These are phyloP conservation scores for Tricholoma hemisulphureum DNA, from an alignment of 768 basidiomycete species.

Conservation along the genomic window DNA sequence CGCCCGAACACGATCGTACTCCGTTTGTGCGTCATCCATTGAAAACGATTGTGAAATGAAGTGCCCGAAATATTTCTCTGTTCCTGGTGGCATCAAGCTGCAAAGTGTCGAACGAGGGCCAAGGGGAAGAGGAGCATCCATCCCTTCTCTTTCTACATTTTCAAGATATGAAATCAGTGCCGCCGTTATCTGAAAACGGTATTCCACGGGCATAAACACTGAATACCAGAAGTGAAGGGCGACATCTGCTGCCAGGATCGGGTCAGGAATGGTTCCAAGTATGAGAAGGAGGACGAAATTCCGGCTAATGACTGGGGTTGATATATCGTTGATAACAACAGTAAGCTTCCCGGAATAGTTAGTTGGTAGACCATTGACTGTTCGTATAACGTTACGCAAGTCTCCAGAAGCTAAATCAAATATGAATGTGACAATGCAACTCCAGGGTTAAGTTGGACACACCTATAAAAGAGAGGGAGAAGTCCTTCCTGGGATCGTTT, in stretches of 20 bases:
- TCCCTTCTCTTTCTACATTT: conserved; percentile 9
- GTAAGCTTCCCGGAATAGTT: conserved; percentile 39
- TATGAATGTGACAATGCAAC: not conserved
- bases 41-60: conserved; percentile 2
- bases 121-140: conserved; percentile 1
- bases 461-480: conserved; percentile 27
- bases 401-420: conserved; percentile 53
- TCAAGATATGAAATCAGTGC: conserved; percentile 19
- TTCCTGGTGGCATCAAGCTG: not conserved
- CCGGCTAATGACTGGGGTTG: conserved; percentile 28
- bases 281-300: conserved; percentile 44
- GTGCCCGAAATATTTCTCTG: not conserved
- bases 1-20: conserved; percentile 32
- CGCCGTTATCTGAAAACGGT: conserved; percentile 19
- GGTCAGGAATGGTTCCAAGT: conserved; percentile 34
- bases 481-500: conserved; percentile 18
- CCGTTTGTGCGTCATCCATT: conserved; percentile 24
- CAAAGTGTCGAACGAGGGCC: conserved; percentile 11
- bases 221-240: conserved; percentile 53
- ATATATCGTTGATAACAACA: conserved; percentile 43
- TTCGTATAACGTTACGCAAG: conserved; percentile 42
- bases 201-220: conserved; percentile 35
- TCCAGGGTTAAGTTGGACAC: conserved; percentile 1
- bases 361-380: conserved; percentile 41
- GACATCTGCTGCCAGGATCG: conserved; percentile 36